phyloP scores from a whole-genome alignment of 139 green algal genomes.

The Diplosphaera chodatii region DNA sequence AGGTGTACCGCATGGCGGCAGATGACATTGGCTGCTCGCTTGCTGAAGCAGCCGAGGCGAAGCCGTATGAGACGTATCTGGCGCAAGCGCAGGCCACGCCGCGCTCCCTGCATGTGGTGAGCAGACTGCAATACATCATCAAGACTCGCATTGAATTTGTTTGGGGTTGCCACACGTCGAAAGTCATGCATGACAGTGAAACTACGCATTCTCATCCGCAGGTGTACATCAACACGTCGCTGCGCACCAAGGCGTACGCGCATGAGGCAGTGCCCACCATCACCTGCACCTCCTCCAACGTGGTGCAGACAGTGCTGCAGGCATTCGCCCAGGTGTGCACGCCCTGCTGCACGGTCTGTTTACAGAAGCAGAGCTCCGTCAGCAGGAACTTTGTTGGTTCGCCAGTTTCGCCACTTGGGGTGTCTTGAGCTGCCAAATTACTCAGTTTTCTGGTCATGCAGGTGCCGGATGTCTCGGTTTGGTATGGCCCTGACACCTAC shows the following conservation, averaged over 20 bases:
- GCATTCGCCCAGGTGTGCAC: constrained; percentile 12
- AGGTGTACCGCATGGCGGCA: constrained; percentile 82
- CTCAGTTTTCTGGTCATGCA: constrained; percentile 21
- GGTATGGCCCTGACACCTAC: constrained; percentile 98
- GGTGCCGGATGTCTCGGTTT: constrained; percentile 76
- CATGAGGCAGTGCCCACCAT: constrained; percentile 90
- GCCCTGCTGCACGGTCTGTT: neutral
- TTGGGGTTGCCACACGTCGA: no score
- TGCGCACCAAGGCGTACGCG: constrained; percentile 87
- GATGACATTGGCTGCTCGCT: constrained; percentile 91
- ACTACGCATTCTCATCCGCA: no score
- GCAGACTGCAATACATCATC: no score
- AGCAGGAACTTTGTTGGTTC: no score
- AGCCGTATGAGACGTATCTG: constrained; percentile 72
- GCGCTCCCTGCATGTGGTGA: constrained; percentile 28
- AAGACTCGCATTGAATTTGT: no score
- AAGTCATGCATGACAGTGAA: no score
- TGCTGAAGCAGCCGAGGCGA: constrained; percentile 84
- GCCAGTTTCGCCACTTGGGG: no score
- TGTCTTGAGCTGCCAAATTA: no score
- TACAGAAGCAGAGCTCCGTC: no score
- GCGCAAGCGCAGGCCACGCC: constrained; percentile 24
- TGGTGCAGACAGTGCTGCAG: constrained; percentile 92
- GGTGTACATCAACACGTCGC: constrained; percentile 98
- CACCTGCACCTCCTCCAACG: constrained; percentile 98